A percentile compares a stretch with the other conserved stretches of the same genome.
Conservation (phyloP, 2,329 filamentous ascomycete genomes). For the Hirsutella minnesotensis region DNA sequence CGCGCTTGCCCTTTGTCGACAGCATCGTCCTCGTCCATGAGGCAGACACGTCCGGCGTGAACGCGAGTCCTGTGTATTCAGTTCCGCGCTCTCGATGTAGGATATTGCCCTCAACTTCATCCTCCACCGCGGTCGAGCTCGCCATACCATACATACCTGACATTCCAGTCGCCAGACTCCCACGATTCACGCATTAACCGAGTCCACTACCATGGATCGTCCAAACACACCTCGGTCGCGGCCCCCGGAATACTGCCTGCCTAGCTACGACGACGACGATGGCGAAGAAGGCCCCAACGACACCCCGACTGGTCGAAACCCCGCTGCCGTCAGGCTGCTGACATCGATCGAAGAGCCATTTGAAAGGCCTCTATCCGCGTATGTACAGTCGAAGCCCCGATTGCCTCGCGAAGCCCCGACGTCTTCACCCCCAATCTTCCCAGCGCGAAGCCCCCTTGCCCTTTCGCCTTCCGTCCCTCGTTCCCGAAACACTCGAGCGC, state of each 20-base stretch:
- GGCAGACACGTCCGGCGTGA: too few species aligned
- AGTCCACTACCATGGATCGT: conserved; percentile 29
- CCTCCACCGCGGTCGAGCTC: not conserved
- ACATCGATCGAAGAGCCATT: conserved; percentile 49
- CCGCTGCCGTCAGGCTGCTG: conserved; percentile 46
- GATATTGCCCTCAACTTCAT: too few species aligned
- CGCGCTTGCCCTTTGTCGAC: too few species aligned
- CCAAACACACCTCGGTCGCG: conserved; percentile 37
- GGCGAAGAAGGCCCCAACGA: conserved; percentile 39
- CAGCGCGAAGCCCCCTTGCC: too few species aligned
- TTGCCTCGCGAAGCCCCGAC: not conserved
- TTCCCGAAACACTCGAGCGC: too few species aligned
- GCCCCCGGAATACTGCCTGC: conserved; percentile 46
- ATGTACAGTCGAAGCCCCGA: conserved; percentile 27
- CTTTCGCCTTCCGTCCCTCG: too few species aligned
- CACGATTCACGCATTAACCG: too few species aligned
- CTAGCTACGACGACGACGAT: conserved; percentile 41
- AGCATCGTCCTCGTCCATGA: too few species aligned
- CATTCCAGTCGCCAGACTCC: conserved; percentile 15
- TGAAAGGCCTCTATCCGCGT: conserved; percentile 33
- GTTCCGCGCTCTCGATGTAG: too few species aligned
- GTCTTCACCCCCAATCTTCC: not conserved
- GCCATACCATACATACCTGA: not conserved
- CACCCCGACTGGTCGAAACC: conserved; percentile 33
- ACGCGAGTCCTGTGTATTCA: too few species aligned